phyloP scores from a whole-genome alignment of 257 asterid genomes.

The Salvia splendens region DNA sequence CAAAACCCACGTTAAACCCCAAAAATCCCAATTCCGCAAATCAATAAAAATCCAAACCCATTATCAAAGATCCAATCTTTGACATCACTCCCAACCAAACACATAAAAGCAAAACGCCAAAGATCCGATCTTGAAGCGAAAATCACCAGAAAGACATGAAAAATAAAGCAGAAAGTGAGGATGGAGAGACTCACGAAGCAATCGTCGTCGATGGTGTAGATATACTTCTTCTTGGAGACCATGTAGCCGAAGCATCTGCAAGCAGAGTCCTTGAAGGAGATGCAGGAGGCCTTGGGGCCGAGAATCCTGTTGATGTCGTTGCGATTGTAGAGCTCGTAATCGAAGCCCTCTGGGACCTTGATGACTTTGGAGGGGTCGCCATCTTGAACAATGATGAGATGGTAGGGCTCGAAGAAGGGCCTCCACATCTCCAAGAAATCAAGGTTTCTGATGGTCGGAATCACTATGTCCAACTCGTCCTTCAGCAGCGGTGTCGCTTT shows the following conservation, averaged over 20 bases:
- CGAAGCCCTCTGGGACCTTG: slow-evolving; percentile 67
- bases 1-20: slow-evolving; percentile 28
- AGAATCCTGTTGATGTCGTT: slow-evolving; percentile 75
- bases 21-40: slow-evolving; percentile 18
- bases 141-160: not conserved
- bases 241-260: slow-evolving; percentile 77
- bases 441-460: slow-evolving; percentile 76
- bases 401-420: slow-evolving; percentile 74
- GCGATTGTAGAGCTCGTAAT: slow-evolving; percentile 72
- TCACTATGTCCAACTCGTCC: slow-evolving; percentile 77
- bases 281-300: slow-evolving; percentile 83
- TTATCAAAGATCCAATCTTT: slow-evolving; percentile 26
- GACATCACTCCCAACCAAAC: not conserved
- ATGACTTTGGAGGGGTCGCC: slow-evolving; percentile 71
- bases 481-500: slow-evolving; percentile 55
- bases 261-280: slow-evolving; percentile 79
- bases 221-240: slow-evolving; percentile 88
- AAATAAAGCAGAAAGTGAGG: not conserved
- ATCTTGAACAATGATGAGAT: slow-evolving; percentile 77
- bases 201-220: slow-evolving; percentile 79
- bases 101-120: not conserved
- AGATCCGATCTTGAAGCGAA: slow-evolving; percentile 27
- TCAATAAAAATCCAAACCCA: not conserved
- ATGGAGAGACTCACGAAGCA: slow-evolving; percentile 60
- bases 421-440: slow-evolving; percentile 88